These are phyloP conservation scores for Solidago caesia DNA, from an alignment of 129 eudicot genomes.

Conservation along the genomic window DNA sequence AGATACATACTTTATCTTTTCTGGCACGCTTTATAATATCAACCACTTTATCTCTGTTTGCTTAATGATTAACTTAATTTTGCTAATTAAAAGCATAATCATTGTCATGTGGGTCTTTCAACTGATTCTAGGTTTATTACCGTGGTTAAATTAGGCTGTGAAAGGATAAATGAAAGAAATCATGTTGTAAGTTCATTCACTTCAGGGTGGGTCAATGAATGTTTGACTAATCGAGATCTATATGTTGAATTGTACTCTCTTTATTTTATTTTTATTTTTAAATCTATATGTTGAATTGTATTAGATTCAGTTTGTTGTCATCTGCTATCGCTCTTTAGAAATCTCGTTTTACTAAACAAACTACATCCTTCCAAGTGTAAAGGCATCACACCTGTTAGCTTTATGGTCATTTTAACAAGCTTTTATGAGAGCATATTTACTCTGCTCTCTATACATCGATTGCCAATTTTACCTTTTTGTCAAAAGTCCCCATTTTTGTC, in stretches of 20 bases:
- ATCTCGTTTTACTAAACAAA: not conserved
- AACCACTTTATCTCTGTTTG: conserved; percentile 7
- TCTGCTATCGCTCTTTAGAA: not conserved
- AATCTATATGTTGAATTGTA: not conserved
- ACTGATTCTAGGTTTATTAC: not conserved
- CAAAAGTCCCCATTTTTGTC: not conserved
- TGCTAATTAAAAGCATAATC: not conserved
- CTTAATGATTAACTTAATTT: conserved; percentile 3
- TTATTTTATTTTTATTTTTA: not conserved
- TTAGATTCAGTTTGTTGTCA: not conserved
- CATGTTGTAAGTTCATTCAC: conserved; percentile 2
- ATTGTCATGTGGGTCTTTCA: conserved; percentile 5
- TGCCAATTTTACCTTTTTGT: not conserved
- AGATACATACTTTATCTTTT: not conserved
- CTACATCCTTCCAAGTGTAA: not conserved
- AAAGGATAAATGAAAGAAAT: conserved; percentile 4
- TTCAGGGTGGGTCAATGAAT: not conserved
- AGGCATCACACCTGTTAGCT: not conserved
- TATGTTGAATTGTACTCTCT: conserved; percentile 6
- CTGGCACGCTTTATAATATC: not conserved
- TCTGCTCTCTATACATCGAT: not conserved
- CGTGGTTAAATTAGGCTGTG: conserved; percentile 16
- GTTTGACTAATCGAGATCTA: not conserved
- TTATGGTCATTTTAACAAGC: no score
- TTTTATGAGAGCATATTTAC: not conserved